Conservation (phyloP, 1,284 basidiomycete species). For the Phylloporus sp. region DNA sequence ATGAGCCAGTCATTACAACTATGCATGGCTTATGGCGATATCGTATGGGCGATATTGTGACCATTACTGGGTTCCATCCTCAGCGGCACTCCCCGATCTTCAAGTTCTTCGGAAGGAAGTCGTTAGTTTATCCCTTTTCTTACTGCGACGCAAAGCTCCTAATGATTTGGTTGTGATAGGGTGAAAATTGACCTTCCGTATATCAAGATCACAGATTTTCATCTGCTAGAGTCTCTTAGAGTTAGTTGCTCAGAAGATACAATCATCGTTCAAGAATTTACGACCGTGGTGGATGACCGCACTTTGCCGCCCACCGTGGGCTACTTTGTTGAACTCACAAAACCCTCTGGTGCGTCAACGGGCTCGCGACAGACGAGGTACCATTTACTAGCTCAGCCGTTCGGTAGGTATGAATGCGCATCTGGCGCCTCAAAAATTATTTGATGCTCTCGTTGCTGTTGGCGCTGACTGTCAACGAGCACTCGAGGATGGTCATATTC, state of each 20-base stretch:
- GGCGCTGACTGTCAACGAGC: conserved; percentile 2
- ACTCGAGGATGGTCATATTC: conserved; percentile 9
- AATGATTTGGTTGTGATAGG: conserved; percentile 9
- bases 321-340: conserved; percentile 28
- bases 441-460: conserved; percentile 11
- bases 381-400: not conserved
- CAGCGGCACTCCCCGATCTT: too few relatives aligned
- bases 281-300: conserved; percentile 24
- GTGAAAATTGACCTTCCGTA: conserved; percentile 16
- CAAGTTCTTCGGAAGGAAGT: too few relatives aligned
- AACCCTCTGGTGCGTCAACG: conserved; percentile 14
- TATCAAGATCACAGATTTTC: conserved; percentile 15
- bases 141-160: not conserved
- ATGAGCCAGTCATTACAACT: too few relatives aligned
- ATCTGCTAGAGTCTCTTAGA: conserved; percentile 13
- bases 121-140: too few relatives aligned
- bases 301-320: conserved; percentile 14
- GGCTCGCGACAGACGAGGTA: too few relatives aligned
- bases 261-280: conserved; percentile 25
- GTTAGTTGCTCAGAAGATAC: conserved; percentile 1
- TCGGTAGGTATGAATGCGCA: conserved; percentile 15
- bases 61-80: too few relatives aligned
- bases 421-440: conserved; percentile 6
- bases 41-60: too few relatives aligned
- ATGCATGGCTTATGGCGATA: too few relatives aligned